A percentile compares a stretch with the other conserved stretches of the same genome.
These are phyloP conservation scores for Microcyclospora pomicola DNA, from an alignment of 2,329 filamentous ascomycete genomes.

Conservation along the genomic window DNA sequence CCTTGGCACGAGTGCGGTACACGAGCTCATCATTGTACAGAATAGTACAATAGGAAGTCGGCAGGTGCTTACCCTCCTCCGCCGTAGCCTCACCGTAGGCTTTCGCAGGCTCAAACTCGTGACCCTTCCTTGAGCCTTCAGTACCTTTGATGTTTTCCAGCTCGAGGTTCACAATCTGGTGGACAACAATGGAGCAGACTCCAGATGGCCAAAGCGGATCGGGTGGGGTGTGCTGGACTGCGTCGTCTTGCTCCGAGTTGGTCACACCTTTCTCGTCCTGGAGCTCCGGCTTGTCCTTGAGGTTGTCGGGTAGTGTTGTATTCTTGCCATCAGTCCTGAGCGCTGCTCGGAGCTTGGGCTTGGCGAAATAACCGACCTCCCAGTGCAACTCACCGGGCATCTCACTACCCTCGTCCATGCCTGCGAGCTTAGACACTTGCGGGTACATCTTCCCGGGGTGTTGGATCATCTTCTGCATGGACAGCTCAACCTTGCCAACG, in stretches of 20 bases:
- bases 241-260: constrained; percentile 62
- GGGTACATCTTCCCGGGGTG: constrained; percentile 88
- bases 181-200: constrained; percentile 70
- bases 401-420: constrained; percentile 66
- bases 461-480: constrained; percentile 88
- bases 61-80: constrained; percentile 64
- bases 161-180: constrained; percentile 91
- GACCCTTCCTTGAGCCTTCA: constrained; percentile 63
- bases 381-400: constrained; percentile 93
- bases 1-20: constrained; percentile 91
- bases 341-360: constrained; percentile 73
- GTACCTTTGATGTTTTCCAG: constrained; percentile 84
- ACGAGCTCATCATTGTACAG: constrained; percentile 75
- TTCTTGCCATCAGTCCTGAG: constrained; percentile 81
- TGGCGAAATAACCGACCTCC: constrained; percentile 92
- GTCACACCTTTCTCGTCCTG: constrained; percentile 79
- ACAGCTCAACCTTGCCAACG: constrained; percentile 85
- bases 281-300: constrained; percentile 60
- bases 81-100: constrained; percentile 74
- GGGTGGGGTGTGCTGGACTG: constrained; percentile 76
- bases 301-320: constrained; percentile 55
- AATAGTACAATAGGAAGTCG: constrained; percentile 89
- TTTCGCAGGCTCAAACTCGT: constrained; percentile 80
- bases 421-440: constrained; percentile 68
- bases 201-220: constrained; percentile 95